These are phyloP conservation scores for Neofusicoccum sp. DNA, from an alignment of 2,329 filamentous ascomycete species.

Conservation along the genomic window DNA sequence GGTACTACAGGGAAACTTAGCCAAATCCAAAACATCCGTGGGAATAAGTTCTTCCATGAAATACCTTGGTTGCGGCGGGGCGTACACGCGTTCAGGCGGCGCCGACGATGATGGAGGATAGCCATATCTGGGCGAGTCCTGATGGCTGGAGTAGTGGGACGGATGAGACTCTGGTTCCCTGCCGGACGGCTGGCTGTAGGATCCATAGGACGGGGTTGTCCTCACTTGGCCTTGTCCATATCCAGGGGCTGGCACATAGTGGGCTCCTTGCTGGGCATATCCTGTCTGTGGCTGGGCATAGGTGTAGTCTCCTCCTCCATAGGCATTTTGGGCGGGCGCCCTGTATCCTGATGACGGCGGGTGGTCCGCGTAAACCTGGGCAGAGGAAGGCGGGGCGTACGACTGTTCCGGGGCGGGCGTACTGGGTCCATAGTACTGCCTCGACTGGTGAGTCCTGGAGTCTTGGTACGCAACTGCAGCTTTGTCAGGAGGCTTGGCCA, in stretches of 20 bases:
- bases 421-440: slow-evolving; percentile 41
- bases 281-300: slow-evolving; percentile 32
- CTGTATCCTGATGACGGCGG: slow-evolving; percentile 30
- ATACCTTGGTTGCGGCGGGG: slow-evolving; percentile 37
- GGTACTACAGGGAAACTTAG: slow-evolving; percentile 19
- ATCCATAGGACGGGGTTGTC: slow-evolving; percentile 23
- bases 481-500: slow-evolving; percentile 47
- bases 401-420: slow-evolving; percentile 20
- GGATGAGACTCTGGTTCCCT: slow-evolving; percentile 23
- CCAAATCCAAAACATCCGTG: slow-evolving; percentile 18
- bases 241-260: slow-evolving; percentile 26
- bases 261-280: slow-evolving; percentile 34
- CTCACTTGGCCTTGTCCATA: slow-evolving; percentile 25
- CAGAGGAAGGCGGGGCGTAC: slow-evolving; percentile 20
- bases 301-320: slow-evolving; percentile 26
- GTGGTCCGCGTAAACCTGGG: slow-evolving; percentile 32
- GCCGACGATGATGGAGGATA: slow-evolving; percentile 26
- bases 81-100: slow-evolving; percentile 18
- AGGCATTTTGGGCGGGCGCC: slow-evolving; percentile 20
- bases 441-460: slow-evolving; percentile 42
- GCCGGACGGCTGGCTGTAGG: slow-evolving; percentile 30
- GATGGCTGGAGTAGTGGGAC: slow-evolving; percentile 8
- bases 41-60: slow-evolving; percentile 24
- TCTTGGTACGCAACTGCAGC: slow-evolving; percentile 45
- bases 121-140: slow-evolving; percentile 20